These are phyloP conservation scores for Porcisia deanei DNA, from an alignment of 208 protist genomes.

Conservation along the genomic window DNA sequence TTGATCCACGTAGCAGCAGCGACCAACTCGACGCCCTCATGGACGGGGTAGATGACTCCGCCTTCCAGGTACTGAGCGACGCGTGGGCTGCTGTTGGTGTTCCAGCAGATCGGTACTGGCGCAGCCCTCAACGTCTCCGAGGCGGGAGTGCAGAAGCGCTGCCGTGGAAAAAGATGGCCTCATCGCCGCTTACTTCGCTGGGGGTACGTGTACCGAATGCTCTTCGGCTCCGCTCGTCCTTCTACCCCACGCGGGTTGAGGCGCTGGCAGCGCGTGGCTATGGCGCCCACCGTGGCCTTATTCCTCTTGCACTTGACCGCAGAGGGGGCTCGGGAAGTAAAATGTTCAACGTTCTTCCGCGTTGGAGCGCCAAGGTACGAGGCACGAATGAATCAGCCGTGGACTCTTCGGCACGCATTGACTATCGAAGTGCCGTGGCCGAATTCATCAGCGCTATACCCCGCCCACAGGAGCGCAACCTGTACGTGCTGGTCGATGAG, in stretches of 20 bases:
- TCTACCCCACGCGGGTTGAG: constrained; percentile 63
- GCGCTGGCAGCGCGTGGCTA: constrained; percentile 62
- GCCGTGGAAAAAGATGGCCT: not conserved
- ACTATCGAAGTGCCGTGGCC: constrained; percentile 26
- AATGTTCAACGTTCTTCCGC: constrained; percentile 62
- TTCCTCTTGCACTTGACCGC: constrained; percentile 58
- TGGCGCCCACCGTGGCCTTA: constrained; percentile 28
- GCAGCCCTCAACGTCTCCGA: constrained; percentile 26
- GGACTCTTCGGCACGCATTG: not conserved
- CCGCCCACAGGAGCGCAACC: constrained; percentile 43
- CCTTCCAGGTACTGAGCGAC: constrained; percentile 30
- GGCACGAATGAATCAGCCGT: not conserved
- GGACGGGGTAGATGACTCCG: constrained; percentile 39
- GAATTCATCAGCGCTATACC: constrained; percentile 62
- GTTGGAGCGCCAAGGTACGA: constrained; percentile 8
- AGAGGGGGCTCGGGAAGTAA: constrained; percentile 59
- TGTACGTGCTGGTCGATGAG: constrained; percentile 85
- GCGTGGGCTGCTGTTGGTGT: constrained; percentile 56
- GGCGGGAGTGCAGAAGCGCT: not conserved
- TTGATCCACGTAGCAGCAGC: constrained; percentile 29
- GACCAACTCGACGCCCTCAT: constrained; percentile 19
- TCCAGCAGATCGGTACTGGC: constrained; percentile 73
- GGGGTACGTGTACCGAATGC: constrained; percentile 44
- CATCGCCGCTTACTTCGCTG: not conserved
- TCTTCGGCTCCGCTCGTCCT: constrained; percentile 41